Conservation (phyloP, 768 basidiomycete genomes). For the Pleurotus cornucopiae region DNA sequence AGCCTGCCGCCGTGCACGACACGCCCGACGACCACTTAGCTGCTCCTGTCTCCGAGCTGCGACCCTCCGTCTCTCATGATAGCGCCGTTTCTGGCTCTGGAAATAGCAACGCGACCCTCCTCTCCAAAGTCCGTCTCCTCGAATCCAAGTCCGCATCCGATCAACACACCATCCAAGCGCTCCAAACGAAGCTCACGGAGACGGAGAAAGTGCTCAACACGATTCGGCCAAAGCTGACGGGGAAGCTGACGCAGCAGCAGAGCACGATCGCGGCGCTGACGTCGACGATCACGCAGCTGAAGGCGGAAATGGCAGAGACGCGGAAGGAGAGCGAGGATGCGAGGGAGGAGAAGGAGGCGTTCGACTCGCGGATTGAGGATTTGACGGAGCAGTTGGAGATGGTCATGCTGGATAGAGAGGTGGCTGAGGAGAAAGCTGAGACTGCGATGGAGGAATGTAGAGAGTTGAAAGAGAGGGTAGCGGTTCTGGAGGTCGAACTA, state of each 20-base stretch:
- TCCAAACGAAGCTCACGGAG: constrained; percentile 81
- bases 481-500: constrained; percentile 79
- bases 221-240: constrained; percentile 86
- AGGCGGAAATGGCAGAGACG: background rate
- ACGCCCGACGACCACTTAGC: background rate
- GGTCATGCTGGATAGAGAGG: constrained; percentile 92
- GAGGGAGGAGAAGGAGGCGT: constrained; percentile 4
- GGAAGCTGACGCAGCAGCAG: constrained; percentile 77
- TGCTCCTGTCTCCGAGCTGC: background rate
- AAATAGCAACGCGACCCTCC: constrained; percentile 3
- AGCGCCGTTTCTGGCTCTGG: constrained; percentile 6
- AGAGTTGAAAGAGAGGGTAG: constrained; percentile 72
- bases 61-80: background rate
- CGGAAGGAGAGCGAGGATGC: background rate
- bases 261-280: constrained; percentile 3
- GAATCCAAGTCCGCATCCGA: constrained; percentile 89
- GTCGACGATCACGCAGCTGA: constrained; percentile 2
- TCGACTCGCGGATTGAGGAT: constrained; percentile 35
- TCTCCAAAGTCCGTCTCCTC: constrained; percentile 68
- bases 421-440: constrained; percentile 92
- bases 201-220: constrained; percentile 74
- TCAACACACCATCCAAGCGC: constrained; percentile 73
- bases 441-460: constrained; percentile 73
- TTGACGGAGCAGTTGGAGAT: constrained; percentile 90
- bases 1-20: background rate